These are phyloP conservation scores for Spirogloea muscicola DNA, from an alignment of 139 green algal species.

Conservation along the genomic window DNA sequence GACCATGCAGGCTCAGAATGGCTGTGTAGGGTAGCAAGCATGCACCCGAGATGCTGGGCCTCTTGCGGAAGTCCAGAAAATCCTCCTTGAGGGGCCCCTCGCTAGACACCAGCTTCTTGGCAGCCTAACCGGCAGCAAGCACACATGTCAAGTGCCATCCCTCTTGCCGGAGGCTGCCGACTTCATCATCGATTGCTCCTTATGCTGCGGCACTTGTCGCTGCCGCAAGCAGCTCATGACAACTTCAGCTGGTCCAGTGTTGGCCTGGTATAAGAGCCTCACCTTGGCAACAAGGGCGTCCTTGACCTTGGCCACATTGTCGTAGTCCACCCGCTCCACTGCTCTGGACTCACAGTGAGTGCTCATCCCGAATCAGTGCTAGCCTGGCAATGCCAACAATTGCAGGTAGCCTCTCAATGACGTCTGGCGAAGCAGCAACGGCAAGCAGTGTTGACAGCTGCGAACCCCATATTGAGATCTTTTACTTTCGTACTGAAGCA, in stretches of 20 bases:
- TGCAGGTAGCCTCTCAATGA: no score
- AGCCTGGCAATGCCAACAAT: no score
- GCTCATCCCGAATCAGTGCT: no score
- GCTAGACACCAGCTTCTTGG: conserved; percentile 10
- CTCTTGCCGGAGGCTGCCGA: background rate
- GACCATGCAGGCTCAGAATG: background rate
- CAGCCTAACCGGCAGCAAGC: no score
- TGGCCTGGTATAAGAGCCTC: background rate
- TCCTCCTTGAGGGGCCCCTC: conserved; percentile 13
- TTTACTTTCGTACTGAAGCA: no score
- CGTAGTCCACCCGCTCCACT: conserved; percentile 14
- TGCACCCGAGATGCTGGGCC: background rate
- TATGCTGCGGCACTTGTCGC: no score
- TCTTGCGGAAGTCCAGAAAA: conserved; percentile 9
- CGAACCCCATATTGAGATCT: no score
- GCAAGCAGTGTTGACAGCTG: no score
- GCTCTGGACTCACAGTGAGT: conserved; percentile 11
- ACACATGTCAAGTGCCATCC: no score
- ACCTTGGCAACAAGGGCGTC: conserved; percentile 34
- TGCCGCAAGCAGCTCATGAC: no score
- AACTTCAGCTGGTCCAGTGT: no score
- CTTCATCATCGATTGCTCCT: background rate
- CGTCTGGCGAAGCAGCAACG: no score
- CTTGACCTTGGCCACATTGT: conserved; percentile 8
- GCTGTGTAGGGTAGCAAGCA: background rate